These are phyloP conservation scores for Galerina marginata DNA, from an alignment of 768 basidiomycete genomes.

Conservation along the genomic window DNA sequence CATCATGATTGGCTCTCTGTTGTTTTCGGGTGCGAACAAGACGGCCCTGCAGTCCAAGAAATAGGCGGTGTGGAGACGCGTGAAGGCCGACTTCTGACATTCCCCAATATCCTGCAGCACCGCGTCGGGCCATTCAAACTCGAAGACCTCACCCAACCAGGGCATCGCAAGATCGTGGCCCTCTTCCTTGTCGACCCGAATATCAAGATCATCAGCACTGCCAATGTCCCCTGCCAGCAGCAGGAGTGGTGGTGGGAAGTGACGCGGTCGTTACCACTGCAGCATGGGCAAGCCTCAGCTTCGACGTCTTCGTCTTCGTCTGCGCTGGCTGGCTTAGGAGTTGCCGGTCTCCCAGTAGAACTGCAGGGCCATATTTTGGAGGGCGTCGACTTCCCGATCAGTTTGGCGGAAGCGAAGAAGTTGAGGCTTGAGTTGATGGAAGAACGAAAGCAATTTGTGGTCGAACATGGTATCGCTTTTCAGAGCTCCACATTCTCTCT, in stretches of 20 bases:
- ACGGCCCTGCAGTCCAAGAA: constrained; percentile 29
- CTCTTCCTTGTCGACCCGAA: constrained; percentile 48
- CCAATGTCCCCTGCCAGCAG: constrained; percentile 35
- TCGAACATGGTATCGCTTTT: constrained; percentile 13
- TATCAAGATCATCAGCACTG: constrained; percentile 32
- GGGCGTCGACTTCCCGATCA: constrained; percentile 29
- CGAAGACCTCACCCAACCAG: constrained; percentile 41
- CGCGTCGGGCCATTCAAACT: constrained; percentile 44
- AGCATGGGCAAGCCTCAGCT: constrained; percentile 1
- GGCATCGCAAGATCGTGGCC: constrained; percentile 48
- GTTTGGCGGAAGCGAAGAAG: constrained; percentile 31
- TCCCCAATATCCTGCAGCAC: constrained; percentile 50
- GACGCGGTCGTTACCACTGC: constrained; percentile 3
- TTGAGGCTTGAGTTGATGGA: constrained; percentile 36
- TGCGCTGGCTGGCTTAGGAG: neutral
- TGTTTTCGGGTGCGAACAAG: constrained; percentile 31
- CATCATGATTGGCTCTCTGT: constrained; percentile 33
- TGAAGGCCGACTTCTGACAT: constrained; percentile 42
- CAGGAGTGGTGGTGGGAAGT: constrained; percentile 35
- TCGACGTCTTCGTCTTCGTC: no score
- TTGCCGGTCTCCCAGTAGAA: constrained; percentile 17
- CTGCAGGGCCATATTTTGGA: constrained; percentile 22
- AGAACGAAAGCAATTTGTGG: constrained; percentile 32
- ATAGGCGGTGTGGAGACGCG: constrained; percentile 39
- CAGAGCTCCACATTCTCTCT: constrained; percentile 23